phyloP scores from a whole-genome alignment of 805 yeast species.

The Yamadazyma laniorum region DNA sequence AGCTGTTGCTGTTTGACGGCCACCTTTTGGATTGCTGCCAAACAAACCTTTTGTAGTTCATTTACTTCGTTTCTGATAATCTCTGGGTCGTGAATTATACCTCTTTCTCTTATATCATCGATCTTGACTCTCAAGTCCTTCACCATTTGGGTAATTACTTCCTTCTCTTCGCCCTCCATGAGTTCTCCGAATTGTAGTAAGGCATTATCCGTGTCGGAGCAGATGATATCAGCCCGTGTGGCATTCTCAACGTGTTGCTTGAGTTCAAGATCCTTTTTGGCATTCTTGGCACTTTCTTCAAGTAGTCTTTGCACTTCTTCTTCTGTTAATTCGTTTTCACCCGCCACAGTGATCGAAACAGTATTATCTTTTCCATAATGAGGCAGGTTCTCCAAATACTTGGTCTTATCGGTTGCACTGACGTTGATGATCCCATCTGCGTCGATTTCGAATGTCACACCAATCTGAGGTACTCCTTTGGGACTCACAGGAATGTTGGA shows the following conservation, averaged over 20 bases:
- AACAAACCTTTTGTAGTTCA: conserved; percentile 35
- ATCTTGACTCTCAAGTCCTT: conserved; percentile 26
- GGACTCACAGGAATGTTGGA: conserved; percentile 73
- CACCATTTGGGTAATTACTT: conserved; percentile 18
- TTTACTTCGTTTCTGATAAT: conserved; percentile 35
- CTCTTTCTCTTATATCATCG: conserved; percentile 32
- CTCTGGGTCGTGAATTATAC: conserved; percentile 31
- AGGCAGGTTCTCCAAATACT: conserved; percentile 35
- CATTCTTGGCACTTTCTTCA: conserved; percentile 63
- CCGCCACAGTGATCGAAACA: conserved; percentile 65
- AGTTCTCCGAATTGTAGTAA: conserved; percentile 62
- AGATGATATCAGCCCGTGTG: conserved; percentile 71
- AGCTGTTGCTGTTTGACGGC: conserved; percentile 33
- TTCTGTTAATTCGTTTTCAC: conserved; percentile 66
- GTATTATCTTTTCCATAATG: conserved; percentile 47
- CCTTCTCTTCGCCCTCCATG: conserved; percentile 51
- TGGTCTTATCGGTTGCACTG: conserved; percentile 54
- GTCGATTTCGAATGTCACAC: conserved; percentile 74
- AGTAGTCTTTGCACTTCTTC: conserved; percentile 63
- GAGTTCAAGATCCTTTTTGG: conserved; percentile 56
- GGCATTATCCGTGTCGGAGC: conserved; percentile 87
- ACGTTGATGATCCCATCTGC: conserved; percentile 73
- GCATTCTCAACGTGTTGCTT: conserved; percentile 69
- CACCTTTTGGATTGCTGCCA: conserved; percentile 39
- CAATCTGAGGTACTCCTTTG: conserved; percentile 78